Conservation (phyloP, 495 filamentous ascomycete genomes). For the Lentithecium fluviatile region DNA sequence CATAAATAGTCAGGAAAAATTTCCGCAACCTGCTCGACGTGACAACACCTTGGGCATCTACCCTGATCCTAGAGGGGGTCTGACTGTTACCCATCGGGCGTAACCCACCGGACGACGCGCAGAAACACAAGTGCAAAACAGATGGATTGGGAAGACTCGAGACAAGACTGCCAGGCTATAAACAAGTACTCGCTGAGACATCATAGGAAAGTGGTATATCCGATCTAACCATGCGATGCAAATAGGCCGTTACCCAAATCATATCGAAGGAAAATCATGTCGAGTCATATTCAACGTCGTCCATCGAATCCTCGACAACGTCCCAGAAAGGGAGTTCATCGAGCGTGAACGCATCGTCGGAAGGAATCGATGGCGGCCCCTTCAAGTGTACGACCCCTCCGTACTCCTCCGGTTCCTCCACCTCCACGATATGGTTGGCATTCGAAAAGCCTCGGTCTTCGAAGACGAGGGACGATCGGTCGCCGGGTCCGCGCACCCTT, state of each 20-base stretch:
- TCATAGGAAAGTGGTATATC: neutral
- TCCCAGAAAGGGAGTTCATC: constrained; percentile 39
- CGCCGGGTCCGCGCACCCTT: constrained; percentile 34
- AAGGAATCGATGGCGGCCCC: constrained; percentile 36
- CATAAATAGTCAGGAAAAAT: constrained; percentile 2
- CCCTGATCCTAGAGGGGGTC: no score
- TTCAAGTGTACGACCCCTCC: constrained; percentile 16
- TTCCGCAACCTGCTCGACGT: neutral
- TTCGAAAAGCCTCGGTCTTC: constrained; percentile 35
- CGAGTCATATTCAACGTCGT: constrained; percentile 36
- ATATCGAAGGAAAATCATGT: constrained; percentile 13
- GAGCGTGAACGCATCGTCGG: constrained; percentile 36
- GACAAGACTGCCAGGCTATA: neutral
- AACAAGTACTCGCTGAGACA: neutral
- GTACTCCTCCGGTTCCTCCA: constrained; percentile 34
- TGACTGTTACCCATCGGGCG: neutral
- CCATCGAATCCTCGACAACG: constrained; percentile 31
- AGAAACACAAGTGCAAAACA: neutral
- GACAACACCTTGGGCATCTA: neutral
- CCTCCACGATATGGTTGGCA: constrained; percentile 32
- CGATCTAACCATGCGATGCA: constrained; percentile 3
- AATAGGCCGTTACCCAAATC: neutral
- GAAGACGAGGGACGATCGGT: constrained; percentile 35
- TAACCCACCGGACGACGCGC: neutral
- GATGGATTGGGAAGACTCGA: neutral